Percentiles rank a stretch among this genome's conserved stretches.
Evolutionary conservation across 108 stramenopile genomes (phyloP).

Genomic region (Schizochytrium sp.): DNA sequence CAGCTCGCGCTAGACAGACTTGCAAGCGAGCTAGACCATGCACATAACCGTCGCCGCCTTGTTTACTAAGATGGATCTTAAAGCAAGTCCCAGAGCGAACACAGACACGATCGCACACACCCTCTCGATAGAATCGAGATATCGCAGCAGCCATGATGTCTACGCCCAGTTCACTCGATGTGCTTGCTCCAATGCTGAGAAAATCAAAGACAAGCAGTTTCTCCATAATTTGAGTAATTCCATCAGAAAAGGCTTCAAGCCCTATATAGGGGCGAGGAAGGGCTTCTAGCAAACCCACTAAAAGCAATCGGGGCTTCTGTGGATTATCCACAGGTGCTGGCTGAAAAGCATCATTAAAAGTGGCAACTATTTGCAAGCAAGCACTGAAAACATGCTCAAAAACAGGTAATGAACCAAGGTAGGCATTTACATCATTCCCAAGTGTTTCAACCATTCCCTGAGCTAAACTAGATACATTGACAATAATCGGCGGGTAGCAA

Average conservation of each 20-base stretch:
- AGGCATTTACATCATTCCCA: neutral
- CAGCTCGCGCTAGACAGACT: neutral
- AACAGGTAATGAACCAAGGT: neutral
- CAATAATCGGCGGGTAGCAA: neutral
- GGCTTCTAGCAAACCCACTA: no score
- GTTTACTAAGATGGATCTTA: neutral
- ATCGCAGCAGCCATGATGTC: neutral
- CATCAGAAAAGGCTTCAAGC: no score
- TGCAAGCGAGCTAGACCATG: neutral
- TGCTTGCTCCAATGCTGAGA: no score
- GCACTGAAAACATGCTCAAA: neutral
- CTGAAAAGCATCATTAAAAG: no score
- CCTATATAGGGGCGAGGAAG: no score
- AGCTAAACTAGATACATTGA: neutral
- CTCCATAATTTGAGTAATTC: no score
- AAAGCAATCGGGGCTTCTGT: no score
- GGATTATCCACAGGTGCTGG: no score
- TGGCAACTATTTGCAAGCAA: no score
- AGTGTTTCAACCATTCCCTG: neutral
- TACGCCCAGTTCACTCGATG: neutral
- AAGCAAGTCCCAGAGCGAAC: neutral
- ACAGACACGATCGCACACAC: neutral
- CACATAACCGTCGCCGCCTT: slow-evolving; percentile 27
- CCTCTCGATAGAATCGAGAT: neutral
- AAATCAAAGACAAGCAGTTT: no score